Conservation (phyloP, 352 stramenopile genomes). For the Globisporangium recalcitrans region DNA sequence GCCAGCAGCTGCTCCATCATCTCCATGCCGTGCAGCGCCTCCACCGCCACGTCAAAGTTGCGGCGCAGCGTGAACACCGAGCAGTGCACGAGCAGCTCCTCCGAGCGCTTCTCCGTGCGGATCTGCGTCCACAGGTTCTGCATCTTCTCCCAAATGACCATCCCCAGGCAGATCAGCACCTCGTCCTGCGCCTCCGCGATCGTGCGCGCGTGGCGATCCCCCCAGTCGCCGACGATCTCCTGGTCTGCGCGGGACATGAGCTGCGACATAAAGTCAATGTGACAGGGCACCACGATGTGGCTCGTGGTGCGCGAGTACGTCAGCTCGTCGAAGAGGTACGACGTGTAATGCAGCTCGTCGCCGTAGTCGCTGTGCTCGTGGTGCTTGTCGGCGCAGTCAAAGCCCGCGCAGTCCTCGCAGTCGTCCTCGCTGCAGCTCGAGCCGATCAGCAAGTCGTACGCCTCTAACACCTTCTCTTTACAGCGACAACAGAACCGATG, state of each 20-base stretch:
- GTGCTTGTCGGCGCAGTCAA: conserved; percentile 72
- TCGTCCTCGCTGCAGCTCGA: conserved; percentile 84
- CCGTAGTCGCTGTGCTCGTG: conserved; percentile 69
- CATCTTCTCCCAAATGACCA: conserved; percentile 88
- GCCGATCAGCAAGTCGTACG: conserved; percentile 81
- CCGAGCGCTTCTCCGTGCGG: conserved; percentile 65
- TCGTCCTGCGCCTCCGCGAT: conserved; percentile 85
- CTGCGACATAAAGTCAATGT: conserved; percentile 83
- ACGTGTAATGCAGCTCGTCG: conserved; percentile 82
- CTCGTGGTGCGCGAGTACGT: conserved; percentile 74
- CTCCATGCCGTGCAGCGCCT: conserved; percentile 77
- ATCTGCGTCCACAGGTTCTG: conserved; percentile 79
- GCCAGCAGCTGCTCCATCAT: conserved; percentile 86
- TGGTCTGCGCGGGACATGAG: conserved; percentile 81
- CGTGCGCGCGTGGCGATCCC: conserved; percentile 75
- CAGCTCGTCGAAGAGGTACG: conserved; percentile 84
- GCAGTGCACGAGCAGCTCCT: conserved; percentile 79
- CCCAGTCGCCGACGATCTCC: conserved; percentile 78
- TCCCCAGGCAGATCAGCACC: conserved; percentile 80
- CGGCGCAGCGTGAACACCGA: conserved; percentile 65
- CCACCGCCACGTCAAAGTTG: conserved; percentile 82
- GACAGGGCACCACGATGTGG: conserved; percentile 80
- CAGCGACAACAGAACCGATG: conserved; percentile 86
- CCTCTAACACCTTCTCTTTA: conserved; percentile 86
- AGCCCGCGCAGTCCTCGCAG: conserved; percentile 77